Base-by-base conservation (phyloP, 768 basidiomycete genomes). In the Calocybe cyanea region DNA sequence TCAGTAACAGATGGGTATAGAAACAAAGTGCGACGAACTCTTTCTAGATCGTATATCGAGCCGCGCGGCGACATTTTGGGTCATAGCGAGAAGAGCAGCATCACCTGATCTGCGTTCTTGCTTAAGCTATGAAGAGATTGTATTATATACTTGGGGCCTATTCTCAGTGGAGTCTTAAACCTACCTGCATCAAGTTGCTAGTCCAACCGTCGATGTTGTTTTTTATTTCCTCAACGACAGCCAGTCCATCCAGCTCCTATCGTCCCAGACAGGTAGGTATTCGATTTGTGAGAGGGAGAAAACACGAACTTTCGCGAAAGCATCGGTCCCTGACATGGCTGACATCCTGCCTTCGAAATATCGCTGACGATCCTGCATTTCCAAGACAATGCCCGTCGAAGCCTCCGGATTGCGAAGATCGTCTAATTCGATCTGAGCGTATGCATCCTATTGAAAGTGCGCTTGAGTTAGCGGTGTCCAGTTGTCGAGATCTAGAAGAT, bases 321-420 rank as follows among this genome's bases (percentile, higher is more conserved):
- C 49, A 23, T 63, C 63, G 10, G 64, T 62, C 37, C 63, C 60
- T 37, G 57, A 57, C 11, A 53, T 51, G 37, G 60, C 62, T 7
- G 69, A 59, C 58, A 76, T 70, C 36, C 80, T 70, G 4, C 81
- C 86, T 57, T 92, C 88, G 48, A 90, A 93, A 59, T 88, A 90
- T 9, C 85, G 76, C 54, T 88, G 82, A 43, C 83, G 77, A 55
- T 89, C 88, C 64, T 87, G 83, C 83, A 96, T 92, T 50, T 96
- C 85, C 30, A 98, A 72, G 2, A 83, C 60, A 23, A 96, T 87
- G 2, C 89, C 89, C 17, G 67, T 58, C 0, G 85, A 76, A 0
- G 73, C 57, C 45, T 85, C 79, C 1, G 78, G 73, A 38, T 85
- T 85, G 54, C 83, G 83, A 20, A 98, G 71, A 58, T 98, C 95